A percentile compares a stretch with the other conserved stretches of the same genome.
These are phyloP conservation scores for Coelastrella sp. DNA, from an alignment of 139 green algal genomes.

Conservation along the genomic window DNA sequence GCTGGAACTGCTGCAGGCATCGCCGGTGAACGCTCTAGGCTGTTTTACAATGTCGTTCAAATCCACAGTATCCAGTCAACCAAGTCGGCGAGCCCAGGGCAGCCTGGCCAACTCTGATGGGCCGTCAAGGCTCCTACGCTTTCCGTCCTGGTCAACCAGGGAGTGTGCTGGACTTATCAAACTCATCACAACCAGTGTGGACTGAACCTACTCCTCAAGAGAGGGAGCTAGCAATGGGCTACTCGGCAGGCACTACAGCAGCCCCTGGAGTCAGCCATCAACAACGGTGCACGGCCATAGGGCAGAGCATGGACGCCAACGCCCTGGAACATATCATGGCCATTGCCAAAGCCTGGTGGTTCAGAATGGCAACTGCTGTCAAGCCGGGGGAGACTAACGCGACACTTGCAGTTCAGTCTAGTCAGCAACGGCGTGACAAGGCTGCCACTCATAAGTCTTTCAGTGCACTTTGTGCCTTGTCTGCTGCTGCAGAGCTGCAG, in stretches of 20 bases:
- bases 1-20: not conserved
- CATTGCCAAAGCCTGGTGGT: conserved; percentile 4
- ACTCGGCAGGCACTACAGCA: not conserved
- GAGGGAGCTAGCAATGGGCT: conserved; percentile 6
- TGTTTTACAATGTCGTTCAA: not conserved
- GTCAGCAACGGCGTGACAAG: not conserved
- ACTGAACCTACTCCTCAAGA: conserved; percentile 7
- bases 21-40: not conserved
- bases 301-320: conserved; percentile 18
- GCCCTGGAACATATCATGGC: not conserved
- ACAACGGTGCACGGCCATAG: not conserved
- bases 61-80: not conserved
- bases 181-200: not conserved
- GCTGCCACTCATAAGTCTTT: not conserved
- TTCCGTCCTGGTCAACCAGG: conserved; percentile 15
- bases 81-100: not conserved
- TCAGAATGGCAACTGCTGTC: not conserved
- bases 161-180: not conserved
- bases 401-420: not conserved
- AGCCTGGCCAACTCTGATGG: conserved; percentile 34
- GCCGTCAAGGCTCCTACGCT: not conserved
- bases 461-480: not conserved
- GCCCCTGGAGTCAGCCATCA: not conserved
- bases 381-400: not conserved
- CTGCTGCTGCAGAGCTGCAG: not conserved